A percentile compares a stretch with the other conserved stretches of the same genome.
These are phyloP conservation scores for Gomphus sp. DNA, from an alignment of 1,284 basidiomycete genomes.

Conservation along the genomic window DNA sequence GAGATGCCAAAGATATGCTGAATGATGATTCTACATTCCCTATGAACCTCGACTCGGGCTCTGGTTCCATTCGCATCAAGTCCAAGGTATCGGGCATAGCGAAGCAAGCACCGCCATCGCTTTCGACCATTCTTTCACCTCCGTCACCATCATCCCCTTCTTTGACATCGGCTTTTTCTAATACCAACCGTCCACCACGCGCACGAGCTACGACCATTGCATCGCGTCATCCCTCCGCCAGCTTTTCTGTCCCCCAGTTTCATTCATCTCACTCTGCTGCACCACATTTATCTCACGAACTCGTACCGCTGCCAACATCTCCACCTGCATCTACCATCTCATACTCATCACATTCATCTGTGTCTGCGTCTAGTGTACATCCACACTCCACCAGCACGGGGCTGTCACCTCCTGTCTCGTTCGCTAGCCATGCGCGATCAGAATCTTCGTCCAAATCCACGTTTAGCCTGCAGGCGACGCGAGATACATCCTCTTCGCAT, in stretches of 20 bases:
- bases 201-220: slow-evolving; percentile 36
- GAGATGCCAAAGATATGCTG: not conserved
- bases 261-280: slow-evolving; percentile 11
- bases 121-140: slow-evolving; percentile 15
- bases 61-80: slow-evolving; percentile 32
- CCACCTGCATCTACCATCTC: slow-evolving; percentile 62
- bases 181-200: slow-evolving; percentile 27
- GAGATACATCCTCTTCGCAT: slow-evolving; percentile 12
- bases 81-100: slow-evolving; percentile 44
- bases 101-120: slow-evolving; percentile 24
- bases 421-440: not conserved
- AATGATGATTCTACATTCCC: not conserved
- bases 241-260: slow-evolving; percentile 19
- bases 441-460: not conserved
- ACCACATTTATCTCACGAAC: slow-evolving; percentile 26
- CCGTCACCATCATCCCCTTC: slow-evolving; percentile 25
- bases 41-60: not conserved
- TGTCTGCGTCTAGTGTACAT: slow-evolving; percentile 42
- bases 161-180: slow-evolving; percentile 8
- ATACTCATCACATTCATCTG: slow-evolving; percentile 31
- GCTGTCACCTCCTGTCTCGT: not conserved
- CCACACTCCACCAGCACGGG: slow-evolving; percentile 20
- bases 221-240: slow-evolving; percentile 24
- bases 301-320: slow-evolving; percentile 51
- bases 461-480: not conserved